phyloP scores from a whole-genome alignment of 2,329 filamentous ascomycete species.

The Orbilia javanica region DNA sequence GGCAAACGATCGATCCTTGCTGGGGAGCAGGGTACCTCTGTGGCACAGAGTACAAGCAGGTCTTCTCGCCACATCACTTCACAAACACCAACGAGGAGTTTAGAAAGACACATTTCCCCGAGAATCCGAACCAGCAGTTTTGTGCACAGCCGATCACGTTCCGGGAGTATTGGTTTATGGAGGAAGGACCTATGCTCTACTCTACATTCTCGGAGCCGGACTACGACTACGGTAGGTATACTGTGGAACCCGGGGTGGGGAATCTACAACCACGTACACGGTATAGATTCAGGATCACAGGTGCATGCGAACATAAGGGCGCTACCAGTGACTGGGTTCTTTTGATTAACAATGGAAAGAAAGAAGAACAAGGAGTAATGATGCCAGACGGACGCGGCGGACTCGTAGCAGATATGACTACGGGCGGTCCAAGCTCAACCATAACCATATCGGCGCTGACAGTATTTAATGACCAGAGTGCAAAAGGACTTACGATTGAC shows the following conservation, averaged over 20 bases:
- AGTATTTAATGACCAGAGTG: conserved; percentile 31
- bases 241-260: conserved; percentile 26
- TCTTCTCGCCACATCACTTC: conserved; percentile 76
- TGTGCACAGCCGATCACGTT: conserved; percentile 30
- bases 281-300: conserved; percentile 43
- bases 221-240: conserved; percentile 24
- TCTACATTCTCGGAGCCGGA: conserved; percentile 25
- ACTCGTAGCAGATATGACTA: conserved; percentile 26
- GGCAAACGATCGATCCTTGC: conserved; percentile 92
- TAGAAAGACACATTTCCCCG: conserved; percentile 82
- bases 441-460: conserved; percentile 20
- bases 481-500: conserved; percentile 30
- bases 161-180: conserved; percentile 35
- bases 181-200: conserved; percentile 25
- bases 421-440: conserved; percentile 17
- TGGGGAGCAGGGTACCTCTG: conserved; percentile 87
- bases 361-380: conserved; percentile 29
- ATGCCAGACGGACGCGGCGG: conserved; percentile 38
- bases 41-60: conserved; percentile 73
- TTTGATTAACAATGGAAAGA: conserved; percentile 16
- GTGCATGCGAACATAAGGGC: conserved; percentile 29
- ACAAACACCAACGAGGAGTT: conserved; percentile 80
- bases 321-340: conserved; percentile 38
- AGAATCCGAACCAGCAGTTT: conserved; percentile 66
- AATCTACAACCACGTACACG: conserved; percentile 16